These are phyloP conservation scores for Ormosia semicastrata DNA, from an alignment of 306 rosid species.

Conservation along the genomic window DNA sequence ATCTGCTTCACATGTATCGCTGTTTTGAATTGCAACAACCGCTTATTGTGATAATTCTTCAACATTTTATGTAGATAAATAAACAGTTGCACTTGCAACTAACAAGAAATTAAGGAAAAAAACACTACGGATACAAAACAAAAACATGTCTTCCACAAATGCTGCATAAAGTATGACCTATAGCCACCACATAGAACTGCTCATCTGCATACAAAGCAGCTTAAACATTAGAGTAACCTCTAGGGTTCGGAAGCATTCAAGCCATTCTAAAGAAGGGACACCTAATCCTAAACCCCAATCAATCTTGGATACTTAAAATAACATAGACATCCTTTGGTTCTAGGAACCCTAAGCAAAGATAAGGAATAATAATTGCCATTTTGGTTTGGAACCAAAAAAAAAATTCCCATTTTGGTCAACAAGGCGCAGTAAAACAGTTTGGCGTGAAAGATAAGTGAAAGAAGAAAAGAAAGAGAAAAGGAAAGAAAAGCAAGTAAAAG, in stretches of 20 bases:
- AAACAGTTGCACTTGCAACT: neutral
- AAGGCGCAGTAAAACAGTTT: neutral
- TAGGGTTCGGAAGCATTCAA: neutral
- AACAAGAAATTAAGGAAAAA: neutral
- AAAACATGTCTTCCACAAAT: neutral
- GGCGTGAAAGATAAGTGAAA: neutral
- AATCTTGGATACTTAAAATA: neutral
- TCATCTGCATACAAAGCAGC: neutral
- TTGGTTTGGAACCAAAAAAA: too few species aligned
- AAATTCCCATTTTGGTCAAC: neutral
- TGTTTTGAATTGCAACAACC: neutral
- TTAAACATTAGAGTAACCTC: neutral
- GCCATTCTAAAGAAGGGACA: neutral
- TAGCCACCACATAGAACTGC: neutral
- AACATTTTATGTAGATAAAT: neutral
- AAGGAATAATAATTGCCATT: neutral
- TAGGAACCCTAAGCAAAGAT: neutral
- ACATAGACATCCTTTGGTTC: neutral
- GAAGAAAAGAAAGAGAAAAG: neutral
- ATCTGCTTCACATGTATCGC: too few species aligned
- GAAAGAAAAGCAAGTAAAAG: constrained; percentile 10
- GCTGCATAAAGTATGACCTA: too few species aligned
- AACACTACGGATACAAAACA: neutral
- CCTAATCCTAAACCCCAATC: neutral
- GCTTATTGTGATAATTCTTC: neutral